These are phyloP conservation scores for Opeltia flavorubescens DNA, from an alignment of 495 filamentous ascomycete species.

Conservation along the genomic window DNA sequence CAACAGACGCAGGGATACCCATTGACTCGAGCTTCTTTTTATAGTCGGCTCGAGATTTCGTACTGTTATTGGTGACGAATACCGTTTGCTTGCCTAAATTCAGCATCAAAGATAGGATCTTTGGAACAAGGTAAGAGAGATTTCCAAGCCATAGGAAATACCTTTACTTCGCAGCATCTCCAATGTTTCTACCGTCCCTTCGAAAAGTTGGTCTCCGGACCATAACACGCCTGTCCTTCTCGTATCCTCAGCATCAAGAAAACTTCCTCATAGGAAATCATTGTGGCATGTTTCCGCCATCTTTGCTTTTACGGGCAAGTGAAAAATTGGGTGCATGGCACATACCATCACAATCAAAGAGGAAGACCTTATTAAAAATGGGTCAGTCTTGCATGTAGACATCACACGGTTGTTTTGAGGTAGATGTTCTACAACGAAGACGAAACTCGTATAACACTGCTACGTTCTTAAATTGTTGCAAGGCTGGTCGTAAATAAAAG, in stretches of 20 bases:
- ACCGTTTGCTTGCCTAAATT: constrained; percentile 77
- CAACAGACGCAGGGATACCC: constrained; percentile 60
- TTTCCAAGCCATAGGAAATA: constrained; percentile 29
- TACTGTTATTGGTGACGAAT: constrained; percentile 98
- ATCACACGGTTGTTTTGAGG: too few relatives aligned
- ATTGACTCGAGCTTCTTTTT: constrained; percentile 75
- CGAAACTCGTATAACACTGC: not conserved
- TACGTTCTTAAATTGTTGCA: not conserved
- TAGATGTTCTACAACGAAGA: too few relatives aligned
- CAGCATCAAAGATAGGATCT: not conserved
- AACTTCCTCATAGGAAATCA: too few relatives aligned
- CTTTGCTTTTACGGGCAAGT: constrained; percentile 5
- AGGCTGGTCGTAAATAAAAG: too few relatives aligned
- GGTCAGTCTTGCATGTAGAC: too few relatives aligned
- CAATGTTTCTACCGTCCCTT: constrained; percentile 68
- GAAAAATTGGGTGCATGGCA: constrained; percentile 7
- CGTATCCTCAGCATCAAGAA: constrained; percentile 22
- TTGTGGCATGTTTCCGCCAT: not conserved
- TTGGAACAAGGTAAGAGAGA: not conserved
- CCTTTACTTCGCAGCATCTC: constrained; percentile 67
- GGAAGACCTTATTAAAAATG: constrained; percentile 86
- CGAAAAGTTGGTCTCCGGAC: constrained; percentile 84
- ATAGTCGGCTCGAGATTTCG: constrained; percentile 86
- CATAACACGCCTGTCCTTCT: constrained; percentile 72
- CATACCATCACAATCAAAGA: constrained; percentile 95